These are phyloP conservation scores for Penicillium sp. DNA, from an alignment of 2,329 filamentous ascomycete species.

Conservation along the genomic window DNA sequence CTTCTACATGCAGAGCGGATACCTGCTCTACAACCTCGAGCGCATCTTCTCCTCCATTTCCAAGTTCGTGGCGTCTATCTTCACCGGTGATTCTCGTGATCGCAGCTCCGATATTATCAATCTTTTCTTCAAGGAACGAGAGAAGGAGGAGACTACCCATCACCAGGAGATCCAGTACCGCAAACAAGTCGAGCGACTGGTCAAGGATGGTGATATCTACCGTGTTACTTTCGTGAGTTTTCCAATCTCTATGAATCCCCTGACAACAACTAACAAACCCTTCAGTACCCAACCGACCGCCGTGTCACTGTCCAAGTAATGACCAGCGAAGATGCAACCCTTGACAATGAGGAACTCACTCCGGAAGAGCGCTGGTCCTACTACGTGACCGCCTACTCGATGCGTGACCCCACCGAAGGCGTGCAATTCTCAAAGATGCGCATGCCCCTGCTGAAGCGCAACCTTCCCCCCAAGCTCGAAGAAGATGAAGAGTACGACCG, in stretches of 20 bases:
- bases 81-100: conserved; percentile 83
- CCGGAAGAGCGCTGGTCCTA: conserved; percentile 76
- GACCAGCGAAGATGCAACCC: conserved; percentile 75
- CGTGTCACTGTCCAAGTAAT: conserved; percentile 77
- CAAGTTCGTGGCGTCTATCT: conserved; percentile 77
- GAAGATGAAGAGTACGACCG: conserved; percentile 63
- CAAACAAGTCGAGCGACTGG: conserved; percentile 86
- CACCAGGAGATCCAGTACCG: conserved; percentile 86
- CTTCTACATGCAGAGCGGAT: conserved; percentile 87
- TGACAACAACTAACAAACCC: conserved; percentile 25
- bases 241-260: background rate
- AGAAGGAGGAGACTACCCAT: conserved; percentile 81
- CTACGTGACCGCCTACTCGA: conserved; percentile 89
- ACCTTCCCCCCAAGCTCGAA: conserved; percentile 61
- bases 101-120: conserved; percentile 89
- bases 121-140: conserved; percentile 77
- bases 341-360: conserved; percentile 70
- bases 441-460: conserved; percentile 69
- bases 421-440: conserved; percentile 63
- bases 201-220: conserved; percentile 91
- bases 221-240: conserved; percentile 84
- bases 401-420: conserved; percentile 83
- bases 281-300: conserved; percentile 62
- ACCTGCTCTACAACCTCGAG: conserved; percentile 90
- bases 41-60: conserved; percentile 80